Evolutionary conservation across 495 filamentous ascomycete genomes (phyloP).

Genomic region (Cetradonia linearis): DNA sequence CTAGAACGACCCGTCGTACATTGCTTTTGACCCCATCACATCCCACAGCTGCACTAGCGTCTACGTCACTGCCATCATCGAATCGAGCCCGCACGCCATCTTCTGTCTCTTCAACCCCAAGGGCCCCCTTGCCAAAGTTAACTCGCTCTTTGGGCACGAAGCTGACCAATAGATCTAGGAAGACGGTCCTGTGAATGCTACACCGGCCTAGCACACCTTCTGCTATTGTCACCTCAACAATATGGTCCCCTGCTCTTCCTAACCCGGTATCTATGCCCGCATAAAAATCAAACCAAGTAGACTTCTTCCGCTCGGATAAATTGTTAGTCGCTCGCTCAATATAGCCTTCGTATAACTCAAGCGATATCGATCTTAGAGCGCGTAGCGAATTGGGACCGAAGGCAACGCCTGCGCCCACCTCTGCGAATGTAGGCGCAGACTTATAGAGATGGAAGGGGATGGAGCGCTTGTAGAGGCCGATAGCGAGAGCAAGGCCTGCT

Average conservation of each 20-base stretch:
- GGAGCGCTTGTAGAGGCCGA: slow-evolving; percentile 28
- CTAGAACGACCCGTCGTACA: slow-evolving; percentile 31
- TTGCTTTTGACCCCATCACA: slow-evolving; percentile 33
- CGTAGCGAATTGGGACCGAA: slow-evolving; percentile 49
- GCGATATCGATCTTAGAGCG: slow-evolving; percentile 45
- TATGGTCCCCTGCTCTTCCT: slow-evolving; percentile 24
- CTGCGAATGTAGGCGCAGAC: slow-evolving; percentile 37
- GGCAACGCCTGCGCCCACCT: slow-evolving; percentile 54
- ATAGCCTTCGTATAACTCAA: slow-evolving; percentile 36
- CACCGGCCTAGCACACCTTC: slow-evolving; percentile 26
- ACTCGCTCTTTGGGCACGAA: slow-evolving; percentile 36
- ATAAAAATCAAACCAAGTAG: slow-evolving; percentile 17
- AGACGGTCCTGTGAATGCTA: slow-evolving; percentile 41
- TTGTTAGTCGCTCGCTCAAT: slow-evolving; percentile 34
- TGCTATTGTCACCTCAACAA: slow-evolving; percentile 26
- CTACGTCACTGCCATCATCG: slow-evolving; percentile 31
- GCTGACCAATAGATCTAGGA: slow-evolving; percentile 39
- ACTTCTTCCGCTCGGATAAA: slow-evolving; percentile 27
- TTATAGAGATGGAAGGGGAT: slow-evolving; percentile 46
- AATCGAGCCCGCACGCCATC: slow-evolving; percentile 28
- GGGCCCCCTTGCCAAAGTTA: slow-evolving; percentile 38
- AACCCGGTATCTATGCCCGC: slow-evolving; percentile 24
- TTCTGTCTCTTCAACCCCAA: slow-evolving; percentile 24
- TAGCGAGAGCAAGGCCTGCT: slow-evolving; percentile 31
- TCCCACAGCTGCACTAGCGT: slow-evolving; percentile 33